phyloP scores from a whole-genome alignment of 2,329 filamentous ascomycete genomes.

The Penicillium glabrum region DNA sequence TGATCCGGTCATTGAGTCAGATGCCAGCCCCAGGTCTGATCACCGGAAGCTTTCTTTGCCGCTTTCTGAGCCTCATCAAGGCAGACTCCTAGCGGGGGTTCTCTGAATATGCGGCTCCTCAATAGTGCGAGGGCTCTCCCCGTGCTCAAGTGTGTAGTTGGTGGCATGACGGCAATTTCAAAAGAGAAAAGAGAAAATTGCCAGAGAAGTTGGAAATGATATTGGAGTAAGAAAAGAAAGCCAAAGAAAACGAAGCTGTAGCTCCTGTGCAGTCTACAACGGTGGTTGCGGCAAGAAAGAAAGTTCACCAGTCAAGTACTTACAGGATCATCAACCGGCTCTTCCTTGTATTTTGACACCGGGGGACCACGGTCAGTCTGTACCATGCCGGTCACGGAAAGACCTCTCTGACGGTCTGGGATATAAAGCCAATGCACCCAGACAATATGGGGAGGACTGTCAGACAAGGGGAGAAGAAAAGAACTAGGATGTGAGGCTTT shows the following conservation, averaged over 20 bases:
- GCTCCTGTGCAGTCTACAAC: neutral
- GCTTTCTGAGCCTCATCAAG: neutral
- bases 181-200: slow-evolving; percentile 1
- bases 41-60: neutral
- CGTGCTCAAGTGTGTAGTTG: neutral
- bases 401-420: slow-evolving; percentile 26
- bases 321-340: slow-evolving; percentile 48
- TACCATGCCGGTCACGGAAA: slow-evolving; percentile 45
- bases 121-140: neutral
- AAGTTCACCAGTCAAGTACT: slow-evolving; percentile 32
- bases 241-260: slow-evolving; percentile 1
- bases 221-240: slow-evolving; percentile 17
- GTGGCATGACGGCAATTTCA: neutral
- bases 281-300: slow-evolving; percentile 3
- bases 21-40: neutral
- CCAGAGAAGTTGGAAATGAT: slow-evolving; percentile 24
- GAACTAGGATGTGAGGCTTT: slow-evolving; percentile 14
- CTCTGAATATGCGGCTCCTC: neutral
- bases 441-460: slow-evolving; percentile 10
- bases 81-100: neutral
- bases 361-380: slow-evolving; percentile 42
- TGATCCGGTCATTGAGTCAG: neutral
- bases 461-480: slow-evolving; percentile 15
- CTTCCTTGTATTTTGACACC: slow-evolving; percentile 49
- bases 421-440: slow-evolving; percentile 13